Base-by-base conservation (phyloP, 176 grass and related monocot genomes). In the Oryza punctata region DNA sequence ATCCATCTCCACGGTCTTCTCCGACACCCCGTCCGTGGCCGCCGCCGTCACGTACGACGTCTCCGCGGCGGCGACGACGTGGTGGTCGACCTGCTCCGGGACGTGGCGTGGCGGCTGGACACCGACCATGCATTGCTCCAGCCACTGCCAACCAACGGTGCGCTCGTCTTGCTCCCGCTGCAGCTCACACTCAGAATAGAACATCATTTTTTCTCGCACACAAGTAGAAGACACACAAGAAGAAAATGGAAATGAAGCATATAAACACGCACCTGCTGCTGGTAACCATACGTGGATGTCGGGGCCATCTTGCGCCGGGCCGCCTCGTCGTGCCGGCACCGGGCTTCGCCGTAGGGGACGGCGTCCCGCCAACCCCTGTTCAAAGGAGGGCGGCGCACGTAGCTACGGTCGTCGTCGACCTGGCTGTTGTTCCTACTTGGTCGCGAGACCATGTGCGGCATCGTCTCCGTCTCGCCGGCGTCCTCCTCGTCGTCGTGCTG, bases 1-100 rank as follows among this genome's bases (percentile, higher is more conserved):
- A 50, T 93, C 90, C 92, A 84, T 92, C 75, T 97, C 88, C 5
- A 97, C 90, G 4, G 90, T 92, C 74, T 90, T 93, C 84, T 97
- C 90, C n/a, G 95, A 92, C n/a, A 85, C 27, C 65, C 67, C 88
- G 29, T 85, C 90, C 6, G 86, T 76, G 77, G 69, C 70, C 23
- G 81, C 65, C 8, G 67, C 73, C 12, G 92, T 88, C 30, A 76
- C 78, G 63, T 78, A 81, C 12, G 57, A 65, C 67, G 90, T 66
- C 50, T 89, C 84, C 32, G 78, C 54, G 9, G 78, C 54, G 9
- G 54, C 14, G 5, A 72, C 24, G 21, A 72, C 24, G 25, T 41
- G 69, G 21, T 35, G 43, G 43, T 3, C 67, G 44, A 60, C 43
- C 45, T 73, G 25, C 57, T 72, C 59, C 18, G 16, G 69, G 35